A percentile compares a stretch with the other conserved stretches of the same genome.
phyloP scores from a whole-genome alignment of 2,329 filamentous ascomycete genomes.

The Aspergillus novofumigatus region DNA sequence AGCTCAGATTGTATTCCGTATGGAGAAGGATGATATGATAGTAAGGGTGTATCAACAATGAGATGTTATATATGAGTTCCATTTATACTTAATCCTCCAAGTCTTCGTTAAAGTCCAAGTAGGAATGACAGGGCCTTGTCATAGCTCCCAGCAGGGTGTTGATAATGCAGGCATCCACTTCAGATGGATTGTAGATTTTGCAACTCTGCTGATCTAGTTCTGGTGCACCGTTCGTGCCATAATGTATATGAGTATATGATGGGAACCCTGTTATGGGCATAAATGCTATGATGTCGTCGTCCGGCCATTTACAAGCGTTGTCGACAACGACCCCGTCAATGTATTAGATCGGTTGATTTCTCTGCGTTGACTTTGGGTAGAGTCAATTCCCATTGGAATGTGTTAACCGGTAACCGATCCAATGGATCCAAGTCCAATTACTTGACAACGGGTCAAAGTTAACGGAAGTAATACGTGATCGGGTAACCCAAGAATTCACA shows the following conservation, averaged over 20 bases:
- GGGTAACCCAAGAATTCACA: constrained; percentile 47
- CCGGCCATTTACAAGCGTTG: no score
- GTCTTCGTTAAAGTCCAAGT: background rate
- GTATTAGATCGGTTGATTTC: background rate
- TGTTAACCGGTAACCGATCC: background rate
- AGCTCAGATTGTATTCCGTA: background rate
- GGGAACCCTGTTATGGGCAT: background rate
- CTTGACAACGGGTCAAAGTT: background rate
- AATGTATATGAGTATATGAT: no score
- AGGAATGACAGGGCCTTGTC: background rate
- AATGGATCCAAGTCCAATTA: background rate
- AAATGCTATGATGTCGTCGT: no score
- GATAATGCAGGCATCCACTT: no score
- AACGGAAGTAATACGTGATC: constrained; percentile 23
- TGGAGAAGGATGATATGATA: background rate
- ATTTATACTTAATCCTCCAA: background rate
- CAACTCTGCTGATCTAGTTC: no score
- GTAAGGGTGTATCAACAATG: background rate
- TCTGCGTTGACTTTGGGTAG: background rate
- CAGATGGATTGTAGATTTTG: background rate
- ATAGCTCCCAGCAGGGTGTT: background rate
- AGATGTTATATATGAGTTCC: background rate
- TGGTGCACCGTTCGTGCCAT: no score
- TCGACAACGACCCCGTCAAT: no score
- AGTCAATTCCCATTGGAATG: background rate